These are phyloP conservation scores for Colletotrichum kahawae DNA, from an alignment of 2,329 filamentous ascomycete species.

Conservation along the genomic window DNA sequence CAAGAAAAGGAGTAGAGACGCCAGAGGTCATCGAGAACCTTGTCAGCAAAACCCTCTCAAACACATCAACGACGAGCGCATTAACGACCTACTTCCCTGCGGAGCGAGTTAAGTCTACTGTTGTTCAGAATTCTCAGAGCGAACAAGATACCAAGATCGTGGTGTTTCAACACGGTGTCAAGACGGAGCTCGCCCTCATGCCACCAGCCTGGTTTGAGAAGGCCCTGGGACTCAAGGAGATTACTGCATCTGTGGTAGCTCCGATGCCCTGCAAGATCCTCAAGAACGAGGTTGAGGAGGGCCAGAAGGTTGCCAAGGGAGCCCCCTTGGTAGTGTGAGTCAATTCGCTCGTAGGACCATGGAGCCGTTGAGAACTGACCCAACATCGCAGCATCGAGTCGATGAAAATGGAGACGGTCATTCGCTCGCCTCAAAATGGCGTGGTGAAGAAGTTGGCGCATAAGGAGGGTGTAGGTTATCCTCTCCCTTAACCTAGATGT, in stretches of 20 bases:
- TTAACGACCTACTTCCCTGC: conserved; percentile 82
- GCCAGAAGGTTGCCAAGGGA: conserved; percentile 83
- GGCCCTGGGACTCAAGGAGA: conserved; percentile 82
- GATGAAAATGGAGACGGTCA: conserved; percentile 91
- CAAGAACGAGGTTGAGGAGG: conserved; percentile 84
- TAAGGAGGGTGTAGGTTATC: conserved; percentile 70
- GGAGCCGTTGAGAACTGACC: conserved; percentile 27
- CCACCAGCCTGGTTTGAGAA: conserved; percentile 84
- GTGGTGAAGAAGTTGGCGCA: conserved; percentile 76
- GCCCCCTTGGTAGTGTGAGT: conserved; percentile 83
- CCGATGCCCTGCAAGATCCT: conserved; percentile 99
- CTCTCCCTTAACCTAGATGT: neutral
- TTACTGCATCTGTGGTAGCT: conserved; percentile 80
- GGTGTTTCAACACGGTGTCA: conserved; percentile 74
- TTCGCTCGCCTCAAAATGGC: conserved; percentile 76
- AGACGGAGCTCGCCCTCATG: conserved; percentile 62
- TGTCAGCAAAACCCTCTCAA: conserved; percentile 40
- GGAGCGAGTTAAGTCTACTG: conserved; percentile 78
- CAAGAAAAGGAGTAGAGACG: conserved; percentile 43
- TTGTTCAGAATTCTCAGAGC: conserved; percentile 62
- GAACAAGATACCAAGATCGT: conserved; percentile 68
- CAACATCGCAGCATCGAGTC: conserved; percentile 68
- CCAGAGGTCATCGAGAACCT: conserved; percentile 50
- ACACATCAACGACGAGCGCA: conserved; percentile 31
- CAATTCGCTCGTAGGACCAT: neutral